Evolutionary conservation across 805 yeast genomes (phyloP).

Genomic region (Candida montana): DNA sequence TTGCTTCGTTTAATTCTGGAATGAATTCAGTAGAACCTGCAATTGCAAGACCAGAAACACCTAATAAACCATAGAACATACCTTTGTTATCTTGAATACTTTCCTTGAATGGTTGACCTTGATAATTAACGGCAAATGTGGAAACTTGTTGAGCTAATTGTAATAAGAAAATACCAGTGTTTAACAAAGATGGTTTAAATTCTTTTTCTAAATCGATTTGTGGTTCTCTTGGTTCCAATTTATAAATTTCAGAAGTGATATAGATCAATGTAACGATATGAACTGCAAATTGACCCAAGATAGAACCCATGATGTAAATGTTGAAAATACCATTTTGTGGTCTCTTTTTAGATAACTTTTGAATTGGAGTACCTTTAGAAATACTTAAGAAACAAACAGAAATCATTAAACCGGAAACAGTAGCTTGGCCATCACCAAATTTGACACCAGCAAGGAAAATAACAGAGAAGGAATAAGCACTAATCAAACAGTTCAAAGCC

Average conservation of each 20-base stretch:
- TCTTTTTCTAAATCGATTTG: constrained; percentile 84
- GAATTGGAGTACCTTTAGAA: constrained; percentile 87
- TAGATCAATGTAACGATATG: constrained; percentile 81
- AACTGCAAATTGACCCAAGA: constrained; percentile 91
- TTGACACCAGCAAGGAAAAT: constrained; percentile 95
- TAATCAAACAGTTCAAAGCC: constrained; percentile 93
- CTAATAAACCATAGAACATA: constrained; percentile 92
- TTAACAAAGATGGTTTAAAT: constrained; percentile 83
- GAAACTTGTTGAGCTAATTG: constrained; percentile 96
- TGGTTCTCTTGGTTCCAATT: constrained; percentile 88
- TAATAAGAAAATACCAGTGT: constrained; percentile 91
- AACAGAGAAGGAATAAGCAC: constrained; percentile 93
- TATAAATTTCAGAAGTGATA: constrained; percentile 77
- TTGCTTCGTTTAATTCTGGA: constrained; percentile 89
- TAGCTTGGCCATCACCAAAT: constrained; percentile 97
- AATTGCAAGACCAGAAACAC: constrained; percentile 83
- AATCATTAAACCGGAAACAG: constrained; percentile 86
- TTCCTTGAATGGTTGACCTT: constrained; percentile 95
- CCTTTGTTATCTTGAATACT: constrained; percentile 86
- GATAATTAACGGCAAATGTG: constrained; percentile 95
- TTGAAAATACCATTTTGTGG: constrained; percentile 98
- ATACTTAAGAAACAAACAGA: constrained; percentile 93
- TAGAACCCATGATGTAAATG: constrained; percentile 94
- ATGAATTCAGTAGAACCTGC: constrained; percentile 91
- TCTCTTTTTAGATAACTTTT: constrained; percentile 85